Percentiles rank a stretch among this genome's conserved stretches.
Conservation (phyloP, 768 basidiomycete species). For the Tremella fuciformis region DNA sequence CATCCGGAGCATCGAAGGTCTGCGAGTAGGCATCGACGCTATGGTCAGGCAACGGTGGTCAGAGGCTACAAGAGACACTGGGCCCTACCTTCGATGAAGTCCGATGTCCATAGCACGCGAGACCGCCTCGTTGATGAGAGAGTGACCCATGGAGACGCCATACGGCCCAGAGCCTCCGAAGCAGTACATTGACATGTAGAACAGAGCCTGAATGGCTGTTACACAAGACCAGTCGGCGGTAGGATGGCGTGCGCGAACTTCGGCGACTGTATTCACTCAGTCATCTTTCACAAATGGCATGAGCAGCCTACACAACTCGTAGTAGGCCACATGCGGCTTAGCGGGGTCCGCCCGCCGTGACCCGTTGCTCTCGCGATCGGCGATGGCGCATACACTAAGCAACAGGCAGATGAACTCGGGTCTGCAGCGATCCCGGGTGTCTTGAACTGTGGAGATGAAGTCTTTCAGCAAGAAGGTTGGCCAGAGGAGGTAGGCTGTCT, state of each 20-base stretch:
- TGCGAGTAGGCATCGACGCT: background rate
- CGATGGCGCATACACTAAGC: background rate
- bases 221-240: background rate
- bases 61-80: too few species aligned
- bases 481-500: slow-evolving; percentile 5
- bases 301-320: background rate
- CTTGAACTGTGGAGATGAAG: background rate
- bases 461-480: slow-evolving; percentile 2
- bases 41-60: too few species aligned
- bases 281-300: background rate
- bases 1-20: slow-evolving; percentile 3
- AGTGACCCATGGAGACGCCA: slow-evolving; percentile 6
- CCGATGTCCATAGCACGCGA: background rate
- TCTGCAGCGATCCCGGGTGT: background rate
- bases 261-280: background rate
- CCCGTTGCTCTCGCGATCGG: background rate
- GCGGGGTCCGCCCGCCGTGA: background rate
- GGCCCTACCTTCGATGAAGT: slow-evolving; percentile 3
- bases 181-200: slow-evolving; percentile 6
- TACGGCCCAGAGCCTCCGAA: slow-evolving; percentile 2
- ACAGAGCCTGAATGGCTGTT: background rate
- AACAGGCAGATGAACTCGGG: background rate
- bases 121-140: slow-evolving; percentile 10
- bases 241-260: background rate
- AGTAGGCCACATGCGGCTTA: background rate